These are phyloP conservation scores for Pseudocercospora fijiensis DNA, from an alignment of 2,329 filamentous ascomycete species.

Conservation along the genomic window DNA sequence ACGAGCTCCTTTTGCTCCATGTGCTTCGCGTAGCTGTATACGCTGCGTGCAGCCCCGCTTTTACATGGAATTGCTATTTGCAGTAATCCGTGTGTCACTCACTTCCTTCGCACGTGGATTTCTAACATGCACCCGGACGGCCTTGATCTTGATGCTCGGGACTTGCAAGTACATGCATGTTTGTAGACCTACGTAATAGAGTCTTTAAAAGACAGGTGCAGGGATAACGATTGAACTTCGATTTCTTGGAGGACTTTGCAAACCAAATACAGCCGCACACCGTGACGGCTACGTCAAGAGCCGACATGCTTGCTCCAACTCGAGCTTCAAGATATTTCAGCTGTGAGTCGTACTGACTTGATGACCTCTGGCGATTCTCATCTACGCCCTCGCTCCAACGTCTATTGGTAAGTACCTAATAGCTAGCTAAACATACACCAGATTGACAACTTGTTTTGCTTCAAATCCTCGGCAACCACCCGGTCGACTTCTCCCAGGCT, in stretches of 20 bases:
- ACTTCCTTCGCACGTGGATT: background rate
- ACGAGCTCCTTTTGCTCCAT: conserved; percentile 5
- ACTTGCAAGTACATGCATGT: background rate
- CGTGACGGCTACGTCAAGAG: no score
- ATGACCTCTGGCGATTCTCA: no score
- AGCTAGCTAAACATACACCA: background rate
- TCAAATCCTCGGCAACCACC: background rate
- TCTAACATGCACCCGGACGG: no score
- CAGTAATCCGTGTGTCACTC: background rate
- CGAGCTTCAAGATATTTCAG: no score
- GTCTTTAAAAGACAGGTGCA: background rate
- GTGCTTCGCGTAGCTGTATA: background rate
- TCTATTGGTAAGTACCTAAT: background rate
- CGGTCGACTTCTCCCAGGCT: background rate
- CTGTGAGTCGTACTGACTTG: no score
- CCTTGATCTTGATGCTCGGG: background rate
- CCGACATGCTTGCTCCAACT: no score
- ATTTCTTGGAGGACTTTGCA: background rate
- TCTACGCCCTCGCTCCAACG: background rate
- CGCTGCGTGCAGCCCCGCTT: conserved; percentile 2
- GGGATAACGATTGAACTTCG: background rate
- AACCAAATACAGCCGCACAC: background rate
- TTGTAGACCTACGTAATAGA: background rate
- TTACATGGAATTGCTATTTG: background rate
- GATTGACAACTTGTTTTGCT: background rate